Evolutionary conservation across 495 filamentous ascomycete genomes (phyloP), one percentile per base, ranked within the genome.

Genomic region (Penicillium nucicola): DNA sequence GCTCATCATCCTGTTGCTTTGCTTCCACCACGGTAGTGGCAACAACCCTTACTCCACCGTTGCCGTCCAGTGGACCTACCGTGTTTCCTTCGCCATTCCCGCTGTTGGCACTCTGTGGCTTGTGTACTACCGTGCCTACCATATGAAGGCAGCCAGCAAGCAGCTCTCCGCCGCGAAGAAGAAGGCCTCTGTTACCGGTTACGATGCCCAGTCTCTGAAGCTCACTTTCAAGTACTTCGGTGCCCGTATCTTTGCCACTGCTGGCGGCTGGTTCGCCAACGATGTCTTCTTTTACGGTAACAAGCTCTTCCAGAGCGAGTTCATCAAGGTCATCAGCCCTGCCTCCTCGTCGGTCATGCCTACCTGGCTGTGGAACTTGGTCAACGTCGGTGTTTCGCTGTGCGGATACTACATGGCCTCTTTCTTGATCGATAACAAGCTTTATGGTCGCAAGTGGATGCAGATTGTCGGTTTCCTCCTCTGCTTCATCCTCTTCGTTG

Each of bases 261-360:
- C 88, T 22, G 85, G 85, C 41, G 79, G 80, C 13, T 96, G 91
- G 90, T 96, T 87, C 66, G 84, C 81, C 72, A 96, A 95, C 65
- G 91, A 95, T 67, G 82, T 96, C 15, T 95, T 96, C 80, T 96
- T 96, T 75, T 96, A 96, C 70, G 91, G 90, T 56, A 96, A 95
- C 86, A 95, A 95, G 80, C 84, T 96, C 32, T 96, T 96, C 79
- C 90, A 95, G 71, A 78, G 77, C 55, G 80, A 91, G 63, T 96
- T 96, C 68, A 95, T 95, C 62, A 69, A 57, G 1, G 84, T 88
- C 60, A 82, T 95, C 48, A 84, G 83, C 46, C 77, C 78, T 11
- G 57, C 69, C 28, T 74, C 77, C 51, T 64, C 70, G 1, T 87
- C 85, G 0, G 78, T 95, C 55, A 86, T 95, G 84, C 82, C 82